Evolutionary conservation across 306 rosid genomes (phyloP).

Genomic region (Medicago truncatula): MtrunA17r5.0-ANR NC_053048.1:54534501-54535000

Average conservation of each 20-base stretch:
- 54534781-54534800: slow-evolving; percentile 65
- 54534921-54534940: slow-evolving; percentile 48
- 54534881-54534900: slow-evolving; percentile 63
- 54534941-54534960: slow-evolving; percentile 56
- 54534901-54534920: slow-evolving; percentile 64
- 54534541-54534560: background rate
- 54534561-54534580: slow-evolving; percentile 11
- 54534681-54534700: background rate
- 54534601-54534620: slow-evolving; percentile 6
- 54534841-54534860: slow-evolving; percentile 57
- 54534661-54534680: background rate
- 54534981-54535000: slow-evolving; percentile 51
- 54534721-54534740: slow-evolving; percentile 30
- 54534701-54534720: background rate
- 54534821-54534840: slow-evolving; percentile 62
- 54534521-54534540: too few relatives aligned
- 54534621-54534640: background rate
- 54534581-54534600: background rate
- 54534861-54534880: slow-evolving; percentile 51
- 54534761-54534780: slow-evolving; percentile 55
- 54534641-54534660: background rate
- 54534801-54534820: slow-evolving; percentile 55
- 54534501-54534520: too few relatives aligned
- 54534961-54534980: slow-evolving; percentile 56
- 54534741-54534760: slow-evolving; percentile 33